Evolutionary conservation across 2,329 filamentous ascomycete genomes (phyloP), one percentile per base, ranked within the genome.

Genomic region (Tolypocladium nubicola): DNA sequence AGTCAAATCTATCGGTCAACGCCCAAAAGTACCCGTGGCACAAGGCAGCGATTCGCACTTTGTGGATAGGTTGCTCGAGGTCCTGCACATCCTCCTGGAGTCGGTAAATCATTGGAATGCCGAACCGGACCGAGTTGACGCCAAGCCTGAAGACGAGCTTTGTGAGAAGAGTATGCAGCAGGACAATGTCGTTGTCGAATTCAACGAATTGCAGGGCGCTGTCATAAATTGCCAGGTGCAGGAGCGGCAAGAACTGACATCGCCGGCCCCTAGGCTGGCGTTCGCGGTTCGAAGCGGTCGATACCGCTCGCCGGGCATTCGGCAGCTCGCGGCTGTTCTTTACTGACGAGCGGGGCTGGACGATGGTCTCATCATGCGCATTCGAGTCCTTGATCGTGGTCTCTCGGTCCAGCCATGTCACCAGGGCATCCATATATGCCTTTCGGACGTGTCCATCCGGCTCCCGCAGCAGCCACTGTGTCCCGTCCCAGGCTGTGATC

Each of bases 401-500:
- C 71, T 96, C 91, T n/a, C 87, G 77, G 57, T 88, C 83, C 55
- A 97, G 77, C 91, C 93, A 99, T 0, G 88, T 89, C 45, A 89
- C 71, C 19, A 97, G 72, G 5, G 90, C 89, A 70, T 96, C 90
- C 8, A 86, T 83, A 64, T 97, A 99, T 0, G 91, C 89, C 68
- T 87, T 87, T 56, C 92, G 84, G 39, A 97, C 91, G 38, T 84
- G 79, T 38, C 84, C 84, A 65, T 92, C 87, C 1, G 84, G 79
- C 66, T 97, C 93, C 41, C 88, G 85, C 23, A 97, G 75, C 50
- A 97, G 82, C 89, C 90, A 96, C 60, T 97, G 90, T 0, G 92
- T 96, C n/a, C 90, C 90, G 71, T 97, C 92, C 94, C 94, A 99
- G 0, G 92, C 88, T 56, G 88, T 82, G 10, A 96, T 79, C 0